These are phyloP conservation scores for Haplosporangium gracile DNA, from an alignment of 192 early-diverging fungal species.

Conservation along the genomic window DNA sequence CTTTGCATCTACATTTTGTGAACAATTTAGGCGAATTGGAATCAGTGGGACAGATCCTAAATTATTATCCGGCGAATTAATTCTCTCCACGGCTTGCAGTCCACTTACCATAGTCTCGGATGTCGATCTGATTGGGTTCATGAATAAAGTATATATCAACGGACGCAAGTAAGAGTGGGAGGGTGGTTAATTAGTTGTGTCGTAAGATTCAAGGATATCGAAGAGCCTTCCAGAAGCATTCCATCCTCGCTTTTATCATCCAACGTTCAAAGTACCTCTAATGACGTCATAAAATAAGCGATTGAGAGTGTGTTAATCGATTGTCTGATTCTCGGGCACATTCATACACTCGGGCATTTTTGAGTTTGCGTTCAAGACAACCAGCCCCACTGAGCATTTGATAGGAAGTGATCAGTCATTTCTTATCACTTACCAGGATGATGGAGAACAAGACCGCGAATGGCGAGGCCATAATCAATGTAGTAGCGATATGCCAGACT, in stretches of 20 bases:
- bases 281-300: background rate
- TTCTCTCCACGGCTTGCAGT: background rate
- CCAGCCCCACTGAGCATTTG: too few relatives aligned
- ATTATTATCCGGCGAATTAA: background rate
- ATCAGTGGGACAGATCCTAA: background rate
- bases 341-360: background rate
- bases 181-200: background rate
- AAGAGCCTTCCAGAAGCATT: background rate
- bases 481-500: conserved; percentile 71
- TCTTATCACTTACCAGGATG: conserved; percentile 52
- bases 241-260: background rate
- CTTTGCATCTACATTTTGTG: conserved; percentile 56
- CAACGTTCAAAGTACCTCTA: conserved; percentile 9
- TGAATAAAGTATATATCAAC: background rate
- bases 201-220: background rate
- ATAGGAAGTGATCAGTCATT: background rate
- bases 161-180: background rate
- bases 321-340: background rate
- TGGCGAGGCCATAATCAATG: conserved; percentile 77
- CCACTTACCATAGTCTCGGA: conserved; percentile 68
- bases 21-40: background rate
- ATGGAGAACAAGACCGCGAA: conserved; percentile 77
- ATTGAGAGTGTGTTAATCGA: background rate
- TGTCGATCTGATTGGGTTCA: conserved; percentile 62
- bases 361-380: background rate